Base-by-base conservation (phyloP, 352 stramenopile species). In the Pythium folliculosum region DNA sequence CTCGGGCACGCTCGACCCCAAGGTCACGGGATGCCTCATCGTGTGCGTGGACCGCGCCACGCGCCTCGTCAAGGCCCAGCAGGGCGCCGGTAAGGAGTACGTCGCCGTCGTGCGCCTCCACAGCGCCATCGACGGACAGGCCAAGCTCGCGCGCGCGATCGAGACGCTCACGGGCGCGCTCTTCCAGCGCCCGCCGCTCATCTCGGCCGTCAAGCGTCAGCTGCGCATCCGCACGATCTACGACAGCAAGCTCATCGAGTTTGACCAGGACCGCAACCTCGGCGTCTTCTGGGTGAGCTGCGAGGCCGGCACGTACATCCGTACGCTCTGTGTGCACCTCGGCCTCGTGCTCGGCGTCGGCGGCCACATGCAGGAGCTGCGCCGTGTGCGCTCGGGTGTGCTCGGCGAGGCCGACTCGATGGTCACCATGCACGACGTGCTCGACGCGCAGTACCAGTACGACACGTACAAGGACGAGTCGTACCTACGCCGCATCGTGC, bases 221-320 rank as follows among this genome's bases (percentile, higher is more conserved):
- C 86, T 99, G 27, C 93, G 98, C 57, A 99, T 99, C 73, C 93
- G 98, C 67, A 99, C 96, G 21, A 99, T 99, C 79, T 99, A 99
- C 82, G 86, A 99, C 64, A 97, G 82, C 49, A 99, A 99, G 77
- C 83, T 99, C 27, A 95, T 99, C 59, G 97, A 99, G 78, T 99
- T 97, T 70, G 98, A 99, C 77, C 73, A 97, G 57, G 90, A 99
- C 51, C 88, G 97, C 40, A 95, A 99, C 76, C 81, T 99, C 5
- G 98, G 97, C 58, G 92, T 99, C 44, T 98, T 99, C 76, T 98
- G 95, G 81, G 93, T 99, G 6, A 97, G 82, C 63, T 99, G 96
- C 56, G 95, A 99, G 82, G 98, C 98, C 22, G 98, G 98, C 64
- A 99, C 98, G 12, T 99, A 99, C 76, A 98, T 99, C 54, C 94